These are phyloP conservation scores for Phytophthora tentaculata DNA, from an alignment of 352 stramenopile species.

Conservation along the genomic window DNA sequence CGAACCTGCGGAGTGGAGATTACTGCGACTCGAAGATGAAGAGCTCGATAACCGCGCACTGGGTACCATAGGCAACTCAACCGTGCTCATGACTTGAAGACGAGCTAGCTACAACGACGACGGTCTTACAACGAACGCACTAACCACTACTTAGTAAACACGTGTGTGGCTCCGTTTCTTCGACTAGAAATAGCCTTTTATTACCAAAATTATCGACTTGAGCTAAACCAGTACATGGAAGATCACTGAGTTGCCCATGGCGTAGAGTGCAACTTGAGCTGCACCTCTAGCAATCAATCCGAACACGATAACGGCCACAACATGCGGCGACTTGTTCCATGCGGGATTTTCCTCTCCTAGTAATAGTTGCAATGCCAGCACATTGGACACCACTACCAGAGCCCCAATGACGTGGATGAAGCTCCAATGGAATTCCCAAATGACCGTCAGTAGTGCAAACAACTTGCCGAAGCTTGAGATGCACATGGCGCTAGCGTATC, in stretches of 20 bases:
- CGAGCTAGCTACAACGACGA: conserved; percentile 22
- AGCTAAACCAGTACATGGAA: conserved; percentile 76
- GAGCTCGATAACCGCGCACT: conserved; percentile 49
- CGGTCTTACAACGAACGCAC: too few species aligned
- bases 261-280: conserved; percentile 67
- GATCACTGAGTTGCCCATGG: conserved; percentile 71
- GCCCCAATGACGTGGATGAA: conserved; percentile 84
- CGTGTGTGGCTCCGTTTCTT: conserved; percentile 28
- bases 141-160: too few species aligned
- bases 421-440: conserved; percentile 89
- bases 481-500: conserved; percentile 69
- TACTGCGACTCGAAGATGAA: conserved; percentile 49
- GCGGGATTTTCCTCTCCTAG: conserved; percentile 56
- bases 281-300: conserved; percentile 48
- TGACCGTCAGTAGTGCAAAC: conserved; percentile 84
- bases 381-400: conserved; percentile 78
- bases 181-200: conserved; percentile 34
- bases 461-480: conserved; percentile 87
- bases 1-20: conserved; percentile 53
- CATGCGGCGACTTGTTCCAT: conserved; percentile 34
- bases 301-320: conserved; percentile 48
- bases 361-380: conserved; percentile 73
- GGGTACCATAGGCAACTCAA: conserved; percentile 61
- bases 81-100: conserved; percentile 43
- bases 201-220: conserved; percentile 22